Evolutionary conservation across 192 early-diverging fungal species (phyloP), one percentile per base, ranked within the genome.

Genomic region (Coemansia sp.): DNA sequence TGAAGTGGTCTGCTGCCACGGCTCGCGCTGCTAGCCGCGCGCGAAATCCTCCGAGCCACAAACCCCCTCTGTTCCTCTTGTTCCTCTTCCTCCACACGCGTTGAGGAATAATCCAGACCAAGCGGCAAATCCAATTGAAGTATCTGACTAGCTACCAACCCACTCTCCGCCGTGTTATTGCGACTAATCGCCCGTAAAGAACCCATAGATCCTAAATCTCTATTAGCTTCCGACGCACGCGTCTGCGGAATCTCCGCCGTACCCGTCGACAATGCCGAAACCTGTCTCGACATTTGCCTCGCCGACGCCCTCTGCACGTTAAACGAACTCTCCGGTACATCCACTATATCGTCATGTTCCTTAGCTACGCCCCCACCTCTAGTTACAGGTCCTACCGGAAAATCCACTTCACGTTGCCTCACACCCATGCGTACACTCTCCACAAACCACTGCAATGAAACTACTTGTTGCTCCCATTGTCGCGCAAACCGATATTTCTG

Each of bases 401-500:
- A 76, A 1, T 65, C 57, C 7, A 65, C 33, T 56, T 82, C 80
- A 4, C 63, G 42, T 32, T 76, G 80, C 8, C 75, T 68, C 16
- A 70, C 64, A 2, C 72, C 68, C 1, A 76, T 63, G 22, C 20
- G 42, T 20, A 83, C 17, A 25, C 63, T 63, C n/a, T 69, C 48
- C 10, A 75, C 16, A 49, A 83, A 64, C 81, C 81, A 83, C 36
- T 68, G 64, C 14, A 75, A 20, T 2, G 76, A 66, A 14, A 83
- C 76, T 5, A 78, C 48, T 10, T 58, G 60, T 20, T 78, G 30
- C 18, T 54, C 54, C 69, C 76, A 77, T 12, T 63, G 55, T 56
- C 61, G 68, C 32, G 76, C 81, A 67, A 72, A 83, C 72, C 59
- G 66, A 69, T 66, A 83, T 48, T 83, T 83, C 59, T 83, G 66